Percentiles rank a stretch among this genome's conserved stretches.
These are phyloP conservation scores for Ilex asprella DNA, from an alignment of 257 asterid genomes.

Conservation along the genomic window DNA sequence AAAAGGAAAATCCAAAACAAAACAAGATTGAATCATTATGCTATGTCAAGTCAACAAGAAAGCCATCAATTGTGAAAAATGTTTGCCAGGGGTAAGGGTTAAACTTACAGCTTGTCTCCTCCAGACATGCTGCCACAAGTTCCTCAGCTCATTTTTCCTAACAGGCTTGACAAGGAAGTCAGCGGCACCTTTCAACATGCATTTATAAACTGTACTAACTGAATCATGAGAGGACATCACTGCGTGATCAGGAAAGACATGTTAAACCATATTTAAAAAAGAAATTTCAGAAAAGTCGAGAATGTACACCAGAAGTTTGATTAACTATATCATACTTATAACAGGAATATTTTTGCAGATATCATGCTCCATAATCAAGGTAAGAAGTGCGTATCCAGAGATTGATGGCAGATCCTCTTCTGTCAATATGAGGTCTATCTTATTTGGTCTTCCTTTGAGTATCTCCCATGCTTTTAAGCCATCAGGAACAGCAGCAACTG, in stretches of 20 bases:
- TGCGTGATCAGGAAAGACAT: conserved; percentile 22
- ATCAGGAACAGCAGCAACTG: not conserved
- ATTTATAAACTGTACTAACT: not conserved
- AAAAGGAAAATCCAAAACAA: conserved; percentile 5
- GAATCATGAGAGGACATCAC: conserved; percentile 98
- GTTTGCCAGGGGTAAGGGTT: conserved; percentile 6
- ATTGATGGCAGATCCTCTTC: conserved; percentile 86
- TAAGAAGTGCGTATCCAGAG: conserved; percentile 94
- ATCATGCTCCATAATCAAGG: conserved; percentile 87
- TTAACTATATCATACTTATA: conserved; percentile 50
- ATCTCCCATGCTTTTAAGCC: not conserved
- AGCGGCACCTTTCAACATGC: not conserved
- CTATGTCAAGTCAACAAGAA: not conserved
- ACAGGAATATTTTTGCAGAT: conserved; percentile 91
- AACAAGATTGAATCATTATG: too few species aligned
- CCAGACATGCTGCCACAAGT: not conserved
- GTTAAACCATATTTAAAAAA: not conserved
- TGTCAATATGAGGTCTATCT: conserved; percentile 28
- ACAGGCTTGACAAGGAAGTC: not conserved
- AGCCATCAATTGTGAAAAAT: not conserved
- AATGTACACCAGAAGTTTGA: not conserved
- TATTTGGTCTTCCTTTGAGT: not conserved
- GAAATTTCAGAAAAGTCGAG: not conserved
- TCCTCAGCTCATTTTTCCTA: not conserved
- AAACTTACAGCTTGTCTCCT: conserved; percentile 35